phyloP scores from a whole-genome alignment of 495 filamentous ascomycete species.

The Lasiosphaeria hispida region DNA sequence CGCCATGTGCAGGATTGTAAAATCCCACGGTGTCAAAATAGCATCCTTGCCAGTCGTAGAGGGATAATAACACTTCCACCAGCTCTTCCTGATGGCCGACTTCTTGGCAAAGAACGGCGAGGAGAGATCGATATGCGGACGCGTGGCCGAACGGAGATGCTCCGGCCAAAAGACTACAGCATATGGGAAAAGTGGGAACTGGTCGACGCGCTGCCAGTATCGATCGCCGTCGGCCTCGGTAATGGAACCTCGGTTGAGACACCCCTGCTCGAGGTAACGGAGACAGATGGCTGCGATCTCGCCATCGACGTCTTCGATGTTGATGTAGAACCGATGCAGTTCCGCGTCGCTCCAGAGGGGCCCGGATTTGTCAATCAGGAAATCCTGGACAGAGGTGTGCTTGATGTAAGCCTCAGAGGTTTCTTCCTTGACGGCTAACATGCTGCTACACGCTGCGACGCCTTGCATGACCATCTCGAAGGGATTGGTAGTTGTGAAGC shows the following conservation, averaged over 20 bases:
- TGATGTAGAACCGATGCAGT: not conserved
- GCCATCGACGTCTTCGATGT: not conserved
- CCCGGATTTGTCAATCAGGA: not conserved
- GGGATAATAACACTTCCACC: not conserved
- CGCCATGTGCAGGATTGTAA: not conserved
- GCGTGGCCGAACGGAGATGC: not conserved
- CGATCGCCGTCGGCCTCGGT: not conserved
- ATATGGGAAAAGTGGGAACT: constrained; percentile 3
- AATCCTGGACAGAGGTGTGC: not conserved
- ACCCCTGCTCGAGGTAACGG: constrained; percentile 1
- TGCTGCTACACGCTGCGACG: not conserved
- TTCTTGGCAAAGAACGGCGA: constrained; percentile 7
- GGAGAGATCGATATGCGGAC: not conserved
- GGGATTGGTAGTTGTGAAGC: not conserved
- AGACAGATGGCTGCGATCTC: not conserved
- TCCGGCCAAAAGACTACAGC: constrained; percentile 4
- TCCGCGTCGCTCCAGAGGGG: not conserved
- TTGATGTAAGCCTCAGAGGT: not conserved
- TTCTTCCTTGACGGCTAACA: constrained; percentile 3
- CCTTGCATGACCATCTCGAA: constrained; percentile 1
- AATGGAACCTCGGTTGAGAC: not conserved
- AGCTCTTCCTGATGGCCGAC: not conserved
- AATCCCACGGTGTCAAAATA: not conserved
- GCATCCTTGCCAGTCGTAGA: not conserved
- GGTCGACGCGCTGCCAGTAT: not conserved